Base-by-base conservation (phyloP, 441 rosid species). In the Pelargonium citronellum region DNA sequence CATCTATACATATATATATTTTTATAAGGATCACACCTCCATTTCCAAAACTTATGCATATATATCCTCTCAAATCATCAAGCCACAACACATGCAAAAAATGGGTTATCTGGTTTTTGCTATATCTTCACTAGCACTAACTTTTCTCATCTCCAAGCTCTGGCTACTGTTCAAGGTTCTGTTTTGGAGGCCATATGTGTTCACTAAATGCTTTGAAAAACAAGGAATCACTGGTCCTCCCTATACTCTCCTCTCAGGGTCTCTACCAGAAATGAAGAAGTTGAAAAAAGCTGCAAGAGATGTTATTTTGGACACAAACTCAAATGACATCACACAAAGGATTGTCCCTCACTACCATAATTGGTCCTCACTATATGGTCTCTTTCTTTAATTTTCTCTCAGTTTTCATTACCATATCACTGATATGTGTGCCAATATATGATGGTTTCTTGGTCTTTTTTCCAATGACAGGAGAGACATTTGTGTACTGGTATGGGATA, bases 401-500 rank as follows among this genome's bases (percentile, higher is more conserved):
- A 39, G 16, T 0, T 1, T 41, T 37, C 9, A 24, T 8, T 3
- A 10, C 4, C 17, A 2, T 16, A 39, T 19, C 3, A 47, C 41
- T 27, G 41, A 22, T 30, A 20, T 68, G 16, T 22, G 6, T 11
- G 57, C 13, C n/a, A 15, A 17, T 34, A 20, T 69, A 17, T 10
- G 13, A 5, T 60, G 17, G 13, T 11, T 24, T 17, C 27, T 19
- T 7, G 22, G 2, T 5, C 16, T 12, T 13, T 20, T 44, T 65
- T 4, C 39, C 17, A 51, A 34, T 0, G 53, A 7, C 70, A 83
- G 87, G 89, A 27, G 83, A 84, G 11, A 79, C 75, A 0, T 71
- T 84, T 62, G 70, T 83, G 13, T 83, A 78, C 47, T 86, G 89
- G 89, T 5, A 64, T 1, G 87, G 85, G 64, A 68, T 79, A 20